phyloP scores from a whole-genome alignment of 129 eudicot species.

The Ambrosia artemisiifolia region DNA sequence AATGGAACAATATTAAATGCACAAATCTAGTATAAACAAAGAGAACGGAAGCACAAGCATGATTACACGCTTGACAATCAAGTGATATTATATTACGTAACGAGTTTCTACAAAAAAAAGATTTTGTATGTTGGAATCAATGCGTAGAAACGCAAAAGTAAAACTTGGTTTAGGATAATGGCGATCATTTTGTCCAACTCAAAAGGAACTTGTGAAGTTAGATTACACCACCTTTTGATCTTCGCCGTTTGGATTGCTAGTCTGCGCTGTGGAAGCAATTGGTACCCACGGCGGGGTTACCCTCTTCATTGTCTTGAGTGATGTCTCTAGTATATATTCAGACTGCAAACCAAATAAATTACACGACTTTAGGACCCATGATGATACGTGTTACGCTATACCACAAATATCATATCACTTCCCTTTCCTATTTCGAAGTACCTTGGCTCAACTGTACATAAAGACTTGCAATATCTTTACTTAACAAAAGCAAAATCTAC shows the following conservation, averaged over 20 bases:
- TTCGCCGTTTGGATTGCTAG: constrained; percentile 37
- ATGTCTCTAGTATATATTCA: too few species aligned
- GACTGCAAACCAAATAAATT: too few species aligned
- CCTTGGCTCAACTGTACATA: too few species aligned
- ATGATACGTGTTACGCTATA: too few species aligned
- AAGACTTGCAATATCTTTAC: too few species aligned
- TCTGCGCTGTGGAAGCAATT: constrained; percentile 60
- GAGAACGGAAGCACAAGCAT: neutral
- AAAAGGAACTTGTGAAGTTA: neutral
- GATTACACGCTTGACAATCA: neutral
- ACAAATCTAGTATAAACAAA: neutral
- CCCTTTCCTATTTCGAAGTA: too few species aligned
- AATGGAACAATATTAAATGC: neutral
- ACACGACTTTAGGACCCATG: too few species aligned
- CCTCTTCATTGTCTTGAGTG: too few species aligned
- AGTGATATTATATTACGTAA: too few species aligned
- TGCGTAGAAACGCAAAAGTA: neutral
- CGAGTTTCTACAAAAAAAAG: neutral
- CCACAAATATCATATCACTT: too few species aligned
- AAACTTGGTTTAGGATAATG: neutral
- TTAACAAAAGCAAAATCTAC: too few species aligned
- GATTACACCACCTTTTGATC: constrained; percentile 72
- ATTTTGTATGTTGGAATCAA: neutral
- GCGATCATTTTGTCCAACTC: constrained; percentile 1
- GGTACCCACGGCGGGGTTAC: constrained; percentile 34